phyloP scores from a whole-genome alignment of 306 rosid species.

The Cicer chorassanicum region DNA sequence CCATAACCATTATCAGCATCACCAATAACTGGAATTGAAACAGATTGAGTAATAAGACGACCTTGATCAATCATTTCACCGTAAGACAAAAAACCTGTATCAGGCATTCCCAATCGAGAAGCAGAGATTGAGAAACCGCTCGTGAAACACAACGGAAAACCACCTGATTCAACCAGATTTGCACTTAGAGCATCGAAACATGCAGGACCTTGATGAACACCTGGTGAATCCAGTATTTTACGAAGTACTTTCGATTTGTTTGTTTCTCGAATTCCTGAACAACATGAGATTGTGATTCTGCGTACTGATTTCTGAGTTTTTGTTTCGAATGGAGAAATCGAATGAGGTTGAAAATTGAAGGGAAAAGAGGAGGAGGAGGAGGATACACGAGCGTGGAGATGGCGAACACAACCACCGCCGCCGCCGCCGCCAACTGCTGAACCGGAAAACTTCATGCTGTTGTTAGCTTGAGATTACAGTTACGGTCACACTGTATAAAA shows the following conservation, averaged over 20 bases:
- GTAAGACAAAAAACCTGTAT: conserved; percentile 76
- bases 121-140: conserved; percentile 83
- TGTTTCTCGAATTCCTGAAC: background rate
- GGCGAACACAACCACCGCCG: background rate
- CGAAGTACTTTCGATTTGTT: conserved; percentile 61
- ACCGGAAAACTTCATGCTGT: background rate
- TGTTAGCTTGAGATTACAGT: too few species aligned
- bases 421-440: background rate
- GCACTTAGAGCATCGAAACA: conserved; percentile 95
- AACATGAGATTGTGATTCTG: background rate
- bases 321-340: background rate
- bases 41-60: conserved; percentile 69
- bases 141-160: conserved; percentile 75
- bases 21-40: conserved; percentile 78
- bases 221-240: conserved; percentile 67
- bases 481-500: too few species aligned
- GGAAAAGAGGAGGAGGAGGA: background rate
- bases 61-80: conserved; percentile 94
- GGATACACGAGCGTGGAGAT: background rate
- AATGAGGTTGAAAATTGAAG: background rate
- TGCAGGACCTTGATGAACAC: conserved; percentile 89
- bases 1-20: conserved; percentile 91
- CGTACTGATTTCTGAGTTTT: background rate
- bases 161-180: conserved; percentile 76
- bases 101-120: conserved; percentile 80